Conservation (phyloP, 2,329 filamentous ascomycete genomes). For the Pezicula radicicola region DNA sequence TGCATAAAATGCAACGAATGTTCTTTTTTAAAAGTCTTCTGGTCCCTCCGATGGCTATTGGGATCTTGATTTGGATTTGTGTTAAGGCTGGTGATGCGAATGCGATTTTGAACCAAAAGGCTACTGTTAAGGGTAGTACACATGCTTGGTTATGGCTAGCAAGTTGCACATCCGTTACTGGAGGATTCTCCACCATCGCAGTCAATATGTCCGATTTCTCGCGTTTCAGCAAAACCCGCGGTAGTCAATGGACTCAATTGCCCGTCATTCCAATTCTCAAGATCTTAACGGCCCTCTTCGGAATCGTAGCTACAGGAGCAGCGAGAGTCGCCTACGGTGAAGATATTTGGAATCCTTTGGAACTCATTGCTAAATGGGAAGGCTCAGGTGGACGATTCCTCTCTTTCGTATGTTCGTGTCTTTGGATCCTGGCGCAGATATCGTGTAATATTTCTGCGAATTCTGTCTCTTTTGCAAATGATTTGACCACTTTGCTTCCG, state of each 20-base stretch:
- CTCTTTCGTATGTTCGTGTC: constrained; percentile 19
- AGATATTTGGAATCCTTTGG: constrained; percentile 21
- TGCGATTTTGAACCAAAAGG: constrained; percentile 8
- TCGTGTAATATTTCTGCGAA: constrained; percentile 39
- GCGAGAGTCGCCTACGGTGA: constrained; percentile 19
- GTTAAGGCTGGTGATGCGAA: constrained; percentile 3
- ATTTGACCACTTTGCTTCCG: constrained; percentile 43
- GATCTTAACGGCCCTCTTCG: constrained; percentile 15
- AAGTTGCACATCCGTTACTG: constrained; percentile 11
- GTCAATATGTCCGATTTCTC: constrained; percentile 25
- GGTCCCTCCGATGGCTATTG: constrained; percentile 7
- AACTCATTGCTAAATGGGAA: constrained; percentile 14
- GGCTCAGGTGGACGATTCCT: constrained; percentile 20
- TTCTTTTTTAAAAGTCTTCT: constrained; percentile 44
- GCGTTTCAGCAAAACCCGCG: constrained; percentile 14
- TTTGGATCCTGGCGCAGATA: constrained; percentile 16
- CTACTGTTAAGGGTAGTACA: constrained; percentile 2
- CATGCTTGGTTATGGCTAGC: constrained; percentile 10
- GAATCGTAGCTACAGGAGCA: constrained; percentile 16
- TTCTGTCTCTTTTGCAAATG: constrained; percentile 25
- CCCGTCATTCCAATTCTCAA: constrained; percentile 15
- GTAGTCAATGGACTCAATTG: constrained; percentile 9
- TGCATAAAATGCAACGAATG: constrained; percentile 39
- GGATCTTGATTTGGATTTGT: constrained; percentile 6
- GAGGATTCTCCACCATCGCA: constrained; percentile 16